Evolutionary conservation across 2,329 filamentous ascomycete genomes (phyloP).

Genomic region (Zymoseptoria crescenta): DNA sequence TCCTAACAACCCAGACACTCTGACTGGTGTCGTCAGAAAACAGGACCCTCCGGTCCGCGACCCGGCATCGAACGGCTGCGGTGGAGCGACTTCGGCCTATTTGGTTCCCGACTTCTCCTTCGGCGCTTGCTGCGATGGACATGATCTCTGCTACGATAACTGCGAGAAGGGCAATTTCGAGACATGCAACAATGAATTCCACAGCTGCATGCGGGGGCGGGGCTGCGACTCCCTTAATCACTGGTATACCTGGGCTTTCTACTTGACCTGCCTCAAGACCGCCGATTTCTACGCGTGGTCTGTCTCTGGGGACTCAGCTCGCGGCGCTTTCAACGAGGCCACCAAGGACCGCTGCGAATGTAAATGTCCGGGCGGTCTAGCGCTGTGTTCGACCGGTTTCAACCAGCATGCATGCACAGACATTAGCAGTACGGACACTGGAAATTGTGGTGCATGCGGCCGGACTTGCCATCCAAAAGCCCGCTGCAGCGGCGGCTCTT

Average conservation of each 20-base stretch:
- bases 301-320: background rate
- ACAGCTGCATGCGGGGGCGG: background rate
- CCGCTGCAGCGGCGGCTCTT: slow-evolving; percentile 2
- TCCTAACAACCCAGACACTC: background rate
- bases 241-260: slow-evolving; percentile 2
- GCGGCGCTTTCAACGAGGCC: background rate
- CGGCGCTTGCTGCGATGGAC: slow-evolving; percentile 3
- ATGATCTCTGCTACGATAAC: slow-evolving; percentile 8
- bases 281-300: slow-evolving; percentile 6
- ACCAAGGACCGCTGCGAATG: slow-evolving; percentile 5
- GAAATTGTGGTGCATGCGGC: slow-evolving; percentile 8
- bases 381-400: background rate
- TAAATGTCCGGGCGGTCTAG: slow-evolving; percentile 1
- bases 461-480: slow-evolving; percentile 2
- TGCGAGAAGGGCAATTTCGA: slow-evolving; percentile 5
- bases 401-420: background rate
- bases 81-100: background rate
- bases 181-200: slow-evolving; percentile 3
- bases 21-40: background rate
- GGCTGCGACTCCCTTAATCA: slow-evolving; percentile 1
- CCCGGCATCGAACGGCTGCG: slow-evolving; percentile 1
- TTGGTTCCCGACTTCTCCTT: slow-evolving; percentile 6
- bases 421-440: slow-evolving; percentile 1
- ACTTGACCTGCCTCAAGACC: background rate
- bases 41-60: background rate